Conservation (phyloP, 495 filamentous ascomycete genomes). For the Neurospora tetrasperma region DNA sequence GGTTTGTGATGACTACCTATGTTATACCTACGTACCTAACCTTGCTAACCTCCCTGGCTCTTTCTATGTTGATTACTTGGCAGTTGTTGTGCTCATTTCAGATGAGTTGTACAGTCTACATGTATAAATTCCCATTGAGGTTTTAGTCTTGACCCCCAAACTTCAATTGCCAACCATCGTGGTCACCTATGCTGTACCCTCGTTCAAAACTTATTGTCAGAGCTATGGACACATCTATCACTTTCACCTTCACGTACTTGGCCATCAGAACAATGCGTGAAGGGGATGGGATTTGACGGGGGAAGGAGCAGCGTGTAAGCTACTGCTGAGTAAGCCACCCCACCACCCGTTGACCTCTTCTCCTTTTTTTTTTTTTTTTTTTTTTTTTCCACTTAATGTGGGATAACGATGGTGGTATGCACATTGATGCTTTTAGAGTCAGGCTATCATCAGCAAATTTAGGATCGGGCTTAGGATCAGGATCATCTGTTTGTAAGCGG, state of each 20-base stretch:
- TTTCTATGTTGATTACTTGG: background rate
- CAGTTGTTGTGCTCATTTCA: background rate
- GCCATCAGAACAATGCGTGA: background rate
- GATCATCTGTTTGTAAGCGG: background rate
- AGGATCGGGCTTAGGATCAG: background rate
- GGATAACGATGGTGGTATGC: no score
- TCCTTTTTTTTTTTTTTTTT: no score
- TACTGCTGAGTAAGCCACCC: background rate
- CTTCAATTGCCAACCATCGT: background rate
- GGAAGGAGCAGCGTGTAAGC: background rate
- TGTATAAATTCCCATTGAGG: background rate
- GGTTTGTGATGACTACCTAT: background rate
- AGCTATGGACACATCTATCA: background rate
- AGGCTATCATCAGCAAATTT: background rate
- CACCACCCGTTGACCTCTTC: no score
- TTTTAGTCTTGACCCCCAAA: background rate
- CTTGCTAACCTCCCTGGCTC: background rate
- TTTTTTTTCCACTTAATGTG: no score
- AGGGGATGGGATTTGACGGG: background rate
- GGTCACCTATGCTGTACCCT: background rate
- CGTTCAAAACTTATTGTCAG: background rate
- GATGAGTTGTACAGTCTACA: background rate
- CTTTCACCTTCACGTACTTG: background rate
- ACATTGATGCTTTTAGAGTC: background rate
- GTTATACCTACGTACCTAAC: background rate